Percentiles rank a stretch among this genome's conserved stretches.
These are phyloP conservation scores for Eustoma russellianum DNA, from an alignment of 257 asterid genomes.

Conservation along the genomic window DNA sequence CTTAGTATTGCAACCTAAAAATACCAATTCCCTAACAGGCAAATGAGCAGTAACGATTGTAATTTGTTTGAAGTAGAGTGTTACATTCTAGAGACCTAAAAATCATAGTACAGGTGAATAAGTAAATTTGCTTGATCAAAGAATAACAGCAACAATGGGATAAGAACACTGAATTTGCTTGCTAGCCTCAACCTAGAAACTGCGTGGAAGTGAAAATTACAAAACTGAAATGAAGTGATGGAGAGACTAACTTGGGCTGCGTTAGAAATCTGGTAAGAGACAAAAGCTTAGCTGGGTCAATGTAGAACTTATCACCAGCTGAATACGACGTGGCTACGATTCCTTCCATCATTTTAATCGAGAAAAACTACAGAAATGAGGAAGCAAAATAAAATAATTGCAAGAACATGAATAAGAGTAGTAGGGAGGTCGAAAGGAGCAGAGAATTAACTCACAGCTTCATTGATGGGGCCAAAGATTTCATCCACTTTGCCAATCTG, in stretches of 20 bases:
- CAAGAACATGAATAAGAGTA: not conserved
- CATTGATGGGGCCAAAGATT: slow-evolving; percentile 92
- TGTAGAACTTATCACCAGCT: slow-evolving; percentile 82
- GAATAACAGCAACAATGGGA: too few species aligned
- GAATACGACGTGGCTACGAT: slow-evolving; percentile 78
- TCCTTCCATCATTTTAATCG: slow-evolving; percentile 86
- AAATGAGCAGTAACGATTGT: too few species aligned
- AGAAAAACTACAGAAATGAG: slow-evolving; percentile 40
- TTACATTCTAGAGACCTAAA: too few species aligned
- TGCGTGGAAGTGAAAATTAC: too few species aligned
- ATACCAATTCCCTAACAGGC: too few species aligned
- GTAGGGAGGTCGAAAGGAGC: not conserved
- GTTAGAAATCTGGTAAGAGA: slow-evolving; percentile 73
- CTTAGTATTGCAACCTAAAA: too few species aligned
- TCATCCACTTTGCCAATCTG: slow-evolving; percentile 99
- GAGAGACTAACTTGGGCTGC: slow-evolving; percentile 62
- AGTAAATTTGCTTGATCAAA: too few species aligned
- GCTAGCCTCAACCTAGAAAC: too few species aligned
- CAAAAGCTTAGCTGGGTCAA: slow-evolving; percentile 87
- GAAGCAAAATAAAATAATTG: not conserved
- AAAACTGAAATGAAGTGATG: slow-evolving; percentile 1
- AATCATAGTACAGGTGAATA: too few species aligned
- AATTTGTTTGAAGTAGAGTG: too few species aligned
- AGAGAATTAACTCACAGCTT: slow-evolving; percentile 57
- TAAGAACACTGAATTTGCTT: too few species aligned